Evolutionary conservation across 176 grass and related monocot genomes (phyloP).

Genomic region (Eleusine indica): DNA sequence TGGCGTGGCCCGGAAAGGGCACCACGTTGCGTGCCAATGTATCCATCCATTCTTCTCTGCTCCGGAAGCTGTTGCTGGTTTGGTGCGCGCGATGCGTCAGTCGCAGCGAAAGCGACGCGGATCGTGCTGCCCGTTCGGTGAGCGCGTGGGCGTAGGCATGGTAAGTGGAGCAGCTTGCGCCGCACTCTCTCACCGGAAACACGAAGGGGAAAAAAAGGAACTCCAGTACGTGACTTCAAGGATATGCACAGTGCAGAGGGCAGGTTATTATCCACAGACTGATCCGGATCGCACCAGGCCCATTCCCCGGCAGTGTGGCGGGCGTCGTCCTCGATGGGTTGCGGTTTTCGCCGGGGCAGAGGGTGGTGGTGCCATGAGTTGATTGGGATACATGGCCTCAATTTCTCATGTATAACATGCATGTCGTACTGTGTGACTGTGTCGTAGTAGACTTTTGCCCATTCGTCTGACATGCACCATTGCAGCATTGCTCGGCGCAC

Average conservation of each 20-base stretch:
- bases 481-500: background rate
- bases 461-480: background rate
- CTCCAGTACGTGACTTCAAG: background rate
- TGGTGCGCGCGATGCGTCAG: background rate
- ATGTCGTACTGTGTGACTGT: background rate
- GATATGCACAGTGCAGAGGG: background rate
- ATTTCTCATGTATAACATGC: background rate
- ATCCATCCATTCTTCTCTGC: background rate
- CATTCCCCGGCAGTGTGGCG: background rate
- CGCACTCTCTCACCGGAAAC: background rate
- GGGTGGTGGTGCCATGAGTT: background rate
- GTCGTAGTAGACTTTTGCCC: background rate
- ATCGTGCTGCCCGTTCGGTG: background rate
- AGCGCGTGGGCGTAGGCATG: background rate
- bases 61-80: background rate
- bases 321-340: background rate
- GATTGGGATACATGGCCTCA: background rate
- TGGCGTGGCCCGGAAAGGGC: conserved; percentile 10
- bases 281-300: background rate
- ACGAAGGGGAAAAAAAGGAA: background rate
- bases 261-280: background rate
- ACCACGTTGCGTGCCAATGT: conserved; percentile 37
- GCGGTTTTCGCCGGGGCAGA: conserved; percentile 25
- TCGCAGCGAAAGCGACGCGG: conserved; percentile 23
- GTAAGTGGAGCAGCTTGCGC: background rate